A percentile compares a stretch with the other conserved stretches of the same genome.
These are phyloP conservation scores for Geotrichum armillariae DNA, from an alignment of 1,139 yeast species.

Conservation along the genomic window DNA sequence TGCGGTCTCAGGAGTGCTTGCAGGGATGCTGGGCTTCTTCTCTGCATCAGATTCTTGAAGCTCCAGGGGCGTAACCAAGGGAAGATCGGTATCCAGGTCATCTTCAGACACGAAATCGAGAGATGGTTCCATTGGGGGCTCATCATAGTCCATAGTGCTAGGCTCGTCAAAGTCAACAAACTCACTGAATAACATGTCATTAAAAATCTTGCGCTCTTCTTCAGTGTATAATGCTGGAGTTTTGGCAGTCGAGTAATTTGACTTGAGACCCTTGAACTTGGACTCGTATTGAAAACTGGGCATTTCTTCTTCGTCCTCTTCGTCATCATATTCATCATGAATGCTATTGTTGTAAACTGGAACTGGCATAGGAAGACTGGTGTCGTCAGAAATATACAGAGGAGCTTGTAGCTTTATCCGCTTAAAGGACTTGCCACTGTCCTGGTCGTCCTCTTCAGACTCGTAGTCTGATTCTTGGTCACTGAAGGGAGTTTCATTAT, in stretches of 20 bases:
- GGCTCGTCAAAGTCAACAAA: constrained; percentile 12
- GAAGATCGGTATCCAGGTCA: constrained; percentile 16
- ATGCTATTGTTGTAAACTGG: constrained; percentile 25
- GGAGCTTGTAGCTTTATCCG: constrained; percentile 3
- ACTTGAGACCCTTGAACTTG: constrained; percentile 21
- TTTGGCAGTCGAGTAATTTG: background rate
- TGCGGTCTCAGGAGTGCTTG: background rate
- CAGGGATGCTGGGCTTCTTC: background rate
- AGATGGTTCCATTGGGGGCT: constrained; percentile 10
- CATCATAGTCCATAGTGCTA: background rate
- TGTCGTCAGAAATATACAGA: constrained; percentile 7
- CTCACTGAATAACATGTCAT: constrained; percentile 7
- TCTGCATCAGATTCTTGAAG: background rate
- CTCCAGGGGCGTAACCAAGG: constrained; percentile 14
- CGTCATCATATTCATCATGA: constrained; percentile 24
- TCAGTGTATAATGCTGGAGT: constrained; percentile 7
- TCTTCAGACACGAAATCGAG: constrained; percentile 14
- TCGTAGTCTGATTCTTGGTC: constrained; percentile 6
- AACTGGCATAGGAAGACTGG: constrained; percentile 2
- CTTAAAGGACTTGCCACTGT: constrained; percentile 3
- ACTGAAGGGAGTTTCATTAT: background rate
- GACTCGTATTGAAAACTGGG: constrained; percentile 30
- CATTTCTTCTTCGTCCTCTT: constrained; percentile 27
- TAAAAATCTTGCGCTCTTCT: constrained; percentile 10
- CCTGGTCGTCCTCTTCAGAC: background rate